Percentiles rank a stretch among this genome's conserved stretches.
phyloP scores from a whole-genome alignment of 108 stramenopile genomes.

The Skeletonema menzelii region DNA sequence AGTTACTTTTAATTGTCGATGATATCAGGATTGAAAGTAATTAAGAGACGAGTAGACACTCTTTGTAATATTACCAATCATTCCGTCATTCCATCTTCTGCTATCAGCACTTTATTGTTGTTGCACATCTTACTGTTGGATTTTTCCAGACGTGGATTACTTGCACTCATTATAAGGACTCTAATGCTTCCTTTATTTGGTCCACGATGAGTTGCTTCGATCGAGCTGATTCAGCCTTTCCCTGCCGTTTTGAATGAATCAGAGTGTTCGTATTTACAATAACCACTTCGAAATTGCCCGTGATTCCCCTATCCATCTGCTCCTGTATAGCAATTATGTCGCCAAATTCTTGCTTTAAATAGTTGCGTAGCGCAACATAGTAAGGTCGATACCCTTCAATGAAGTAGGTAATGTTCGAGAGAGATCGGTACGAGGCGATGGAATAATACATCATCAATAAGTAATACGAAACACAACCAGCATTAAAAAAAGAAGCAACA shows the following conservation, averaged over 20 bases:
- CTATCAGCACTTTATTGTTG: background rate
- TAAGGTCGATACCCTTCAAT: conserved; percentile 23
- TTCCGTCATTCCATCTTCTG: conserved; percentile 1
- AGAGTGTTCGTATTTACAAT: conserved; percentile 39
- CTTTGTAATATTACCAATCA: background rate
- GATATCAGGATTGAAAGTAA: background rate
- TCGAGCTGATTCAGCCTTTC: conserved; percentile 25
- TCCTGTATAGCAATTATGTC: conserved; percentile 37
- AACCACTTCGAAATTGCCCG: conserved; percentile 59
- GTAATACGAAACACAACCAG: background rate
- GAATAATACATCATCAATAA: background rate
- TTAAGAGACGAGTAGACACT: background rate
- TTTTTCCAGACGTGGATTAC: background rate
- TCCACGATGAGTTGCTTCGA: conserved; percentile 41
- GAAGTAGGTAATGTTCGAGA: background rate
- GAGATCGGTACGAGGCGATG: background rate
- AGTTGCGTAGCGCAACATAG: conserved; percentile 22
- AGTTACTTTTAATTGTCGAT: background rate
- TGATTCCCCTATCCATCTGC: conserved; percentile 45
- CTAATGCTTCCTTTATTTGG: conserved; percentile 40
- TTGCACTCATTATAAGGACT: conserved; percentile 13
- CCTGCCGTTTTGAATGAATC: conserved; percentile 54
- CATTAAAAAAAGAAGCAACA: too few relatives aligned
- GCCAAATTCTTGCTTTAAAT: conserved; percentile 34
- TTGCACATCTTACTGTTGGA: background rate